phyloP scores from a whole-genome alignment of 2,329 filamentous ascomycete genomes.

The Juglanconis sp. region DNA sequence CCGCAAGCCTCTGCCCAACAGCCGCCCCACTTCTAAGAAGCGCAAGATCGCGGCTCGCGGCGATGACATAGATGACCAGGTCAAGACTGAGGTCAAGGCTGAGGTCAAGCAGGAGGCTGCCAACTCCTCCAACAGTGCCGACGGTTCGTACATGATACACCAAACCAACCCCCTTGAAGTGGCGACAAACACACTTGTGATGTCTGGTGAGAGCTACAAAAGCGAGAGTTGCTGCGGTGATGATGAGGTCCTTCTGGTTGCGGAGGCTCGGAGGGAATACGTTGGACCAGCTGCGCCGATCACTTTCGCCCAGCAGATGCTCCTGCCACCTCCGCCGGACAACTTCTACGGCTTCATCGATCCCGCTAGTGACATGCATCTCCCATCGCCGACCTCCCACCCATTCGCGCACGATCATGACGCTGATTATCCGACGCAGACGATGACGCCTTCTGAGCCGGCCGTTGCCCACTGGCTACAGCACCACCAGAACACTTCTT shows the following conservation, averaged over 20 bases:
- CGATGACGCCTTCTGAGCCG: slow-evolving; percentile 4
- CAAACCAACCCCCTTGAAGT: not conserved
- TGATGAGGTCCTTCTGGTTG: slow-evolving; percentile 7
- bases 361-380: not conserved
- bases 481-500: slow-evolving; percentile 6
- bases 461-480: slow-evolving; percentile 12
- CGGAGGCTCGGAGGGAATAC: slow-evolving; percentile 1
- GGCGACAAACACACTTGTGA: not conserved
- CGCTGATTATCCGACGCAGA: slow-evolving; percentile 15
- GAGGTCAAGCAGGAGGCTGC: slow-evolving; percentile 16
- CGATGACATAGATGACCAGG: slow-evolving; percentile 18
- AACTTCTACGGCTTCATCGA: slow-evolving; percentile 12
- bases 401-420: slow-evolving; percentile 4
- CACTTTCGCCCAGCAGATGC: slow-evolving; percentile 7
- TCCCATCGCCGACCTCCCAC: slow-evolving; percentile 2
- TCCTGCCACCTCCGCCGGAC: slow-evolving; percentile 4
- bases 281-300: not conserved
- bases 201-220: not conserved
- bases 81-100: slow-evolving; percentile 9
- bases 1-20: slow-evolving; percentile 9
- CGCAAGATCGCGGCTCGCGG: slow-evolving; percentile 17
- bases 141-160: slow-evolving; percentile 18
- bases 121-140: slow-evolving; percentile 10
- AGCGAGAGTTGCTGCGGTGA: not conserved
- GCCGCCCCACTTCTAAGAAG: slow-evolving; percentile 21